These are phyloP conservation scores for Pestalotiopsis sp. DNA, from an alignment of 2,329 filamentous ascomycete genomes.

Conservation along the genomic window DNA sequence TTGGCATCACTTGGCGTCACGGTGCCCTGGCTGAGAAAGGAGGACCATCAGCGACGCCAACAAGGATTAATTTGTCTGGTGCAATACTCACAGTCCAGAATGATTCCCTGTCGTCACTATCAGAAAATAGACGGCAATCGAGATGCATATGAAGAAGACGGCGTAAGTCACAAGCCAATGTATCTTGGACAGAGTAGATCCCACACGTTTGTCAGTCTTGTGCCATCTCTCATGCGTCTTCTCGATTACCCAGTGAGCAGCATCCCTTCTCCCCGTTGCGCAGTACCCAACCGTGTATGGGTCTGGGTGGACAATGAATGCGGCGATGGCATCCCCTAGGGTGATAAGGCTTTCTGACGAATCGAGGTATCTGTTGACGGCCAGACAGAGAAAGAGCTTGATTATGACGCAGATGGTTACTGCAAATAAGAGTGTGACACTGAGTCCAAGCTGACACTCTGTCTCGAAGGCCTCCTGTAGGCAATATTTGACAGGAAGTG, in stretches of 20 bases:
- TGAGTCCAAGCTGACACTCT: slow-evolving; percentile 23
- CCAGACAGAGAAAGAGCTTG: slow-evolving; percentile 1
- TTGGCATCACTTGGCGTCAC: slow-evolving; percentile 12
- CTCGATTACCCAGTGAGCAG: slow-evolving; percentile 2
- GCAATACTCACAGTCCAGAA: not conserved
- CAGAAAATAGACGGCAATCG: not conserved
- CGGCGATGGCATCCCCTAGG: slow-evolving; percentile 53
- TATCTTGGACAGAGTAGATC: slow-evolving; percentile 14
- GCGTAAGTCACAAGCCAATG: not conserved
- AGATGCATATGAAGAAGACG: not conserved
- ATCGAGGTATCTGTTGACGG: slow-evolving; percentile 40
- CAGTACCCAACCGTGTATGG: slow-evolving; percentile 35
- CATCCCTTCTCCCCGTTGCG: slow-evolving; percentile 18
- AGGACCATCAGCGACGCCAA: not conserved
- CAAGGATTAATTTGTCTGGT: not conserved
- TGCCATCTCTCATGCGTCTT: slow-evolving; percentile 6
- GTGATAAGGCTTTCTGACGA: slow-evolving; percentile 41
- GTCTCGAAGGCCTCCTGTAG: slow-evolving; percentile 20
- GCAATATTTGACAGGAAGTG: slow-evolving; percentile 21
- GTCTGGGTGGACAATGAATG: slow-evolving; percentile 51
- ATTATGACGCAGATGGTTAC: slow-evolving; percentile 16
- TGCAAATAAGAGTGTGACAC: slow-evolving; percentile 20
- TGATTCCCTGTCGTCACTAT: not conserved
- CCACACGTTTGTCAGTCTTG: not conserved
- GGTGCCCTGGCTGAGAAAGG: not conserved